Percentiles rank a stretch among this genome's conserved stretches.
These are phyloP conservation scores for Debaryomyces udenii DNA, from an alignment of 1,139 yeast genomes.

Conservation along the genomic window DNA sequence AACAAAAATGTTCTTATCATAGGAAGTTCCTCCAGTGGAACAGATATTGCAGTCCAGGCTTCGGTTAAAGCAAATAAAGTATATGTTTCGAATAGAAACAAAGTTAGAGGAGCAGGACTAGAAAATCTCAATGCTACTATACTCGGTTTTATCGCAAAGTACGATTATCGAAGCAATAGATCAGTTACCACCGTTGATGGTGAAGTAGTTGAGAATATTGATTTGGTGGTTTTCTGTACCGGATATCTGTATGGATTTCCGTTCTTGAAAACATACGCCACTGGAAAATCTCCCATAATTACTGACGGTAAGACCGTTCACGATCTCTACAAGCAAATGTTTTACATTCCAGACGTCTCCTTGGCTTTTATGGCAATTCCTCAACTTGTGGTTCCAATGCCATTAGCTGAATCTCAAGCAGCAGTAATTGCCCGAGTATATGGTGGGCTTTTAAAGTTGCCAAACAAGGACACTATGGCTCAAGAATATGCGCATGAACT, in stretches of 20 bases:
- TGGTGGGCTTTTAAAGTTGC: conserved; percentile 43
- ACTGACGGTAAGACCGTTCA: conserved; percentile 37
- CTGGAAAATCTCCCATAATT: conserved; percentile 26
- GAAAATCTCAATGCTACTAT: conserved; percentile 15
- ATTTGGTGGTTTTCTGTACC: conserved; percentile 48
- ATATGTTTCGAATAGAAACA: conserved; percentile 28
- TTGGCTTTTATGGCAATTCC: conserved; percentile 41
- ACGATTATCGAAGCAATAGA: conserved; percentile 26
- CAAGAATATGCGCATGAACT: conserved; percentile 24
- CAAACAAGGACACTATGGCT: conserved; percentile 35
- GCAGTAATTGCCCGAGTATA: conserved; percentile 45
- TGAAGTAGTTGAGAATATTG: conserved; percentile 31
- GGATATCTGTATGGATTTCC: conserved; percentile 51
- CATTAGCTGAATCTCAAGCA: conserved; percentile 50
- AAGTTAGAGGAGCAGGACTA: conserved; percentile 11
- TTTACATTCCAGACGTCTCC: conserved; percentile 49
- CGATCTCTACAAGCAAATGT: conserved; percentile 45
- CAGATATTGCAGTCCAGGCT: conserved; percentile 49
- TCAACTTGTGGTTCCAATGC: conserved; percentile 49
- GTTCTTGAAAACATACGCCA: conserved; percentile 35
- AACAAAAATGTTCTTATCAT: conserved; percentile 48
- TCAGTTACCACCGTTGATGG: conserved; percentile 35
- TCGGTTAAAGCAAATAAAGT: conserved; percentile 43
- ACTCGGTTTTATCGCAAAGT: conserved; percentile 33
- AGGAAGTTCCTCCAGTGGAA: conserved; percentile 52